phyloP scores from a whole-genome alignment of 1,284 basidiomycete genomes.

The Pulchroboletus neoregius region DNA sequence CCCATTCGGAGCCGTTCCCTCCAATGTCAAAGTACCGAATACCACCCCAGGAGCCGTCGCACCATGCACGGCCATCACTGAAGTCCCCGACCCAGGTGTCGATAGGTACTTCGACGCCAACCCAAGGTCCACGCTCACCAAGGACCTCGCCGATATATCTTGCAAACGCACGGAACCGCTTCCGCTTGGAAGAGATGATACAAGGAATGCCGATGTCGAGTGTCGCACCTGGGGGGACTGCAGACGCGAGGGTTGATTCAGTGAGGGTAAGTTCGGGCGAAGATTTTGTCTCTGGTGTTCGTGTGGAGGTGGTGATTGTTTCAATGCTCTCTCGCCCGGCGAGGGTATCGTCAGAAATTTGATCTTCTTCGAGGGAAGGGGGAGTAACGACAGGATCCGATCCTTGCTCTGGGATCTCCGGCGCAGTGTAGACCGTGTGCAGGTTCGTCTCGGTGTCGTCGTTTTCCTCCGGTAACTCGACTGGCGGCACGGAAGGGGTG shows the following conservation, averaged over 20 bases:
- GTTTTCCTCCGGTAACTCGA: conserved; percentile 7
- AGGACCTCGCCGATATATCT: conserved; percentile 84
- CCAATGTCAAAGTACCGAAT: conserved; percentile 76
- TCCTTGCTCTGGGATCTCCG: conserved; percentile 10
- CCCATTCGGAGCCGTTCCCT: conserved; percentile 55
- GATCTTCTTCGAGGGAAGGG: conserved; percentile 17
- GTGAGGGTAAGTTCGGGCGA: conserved; percentile 20
- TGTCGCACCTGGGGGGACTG: conserved; percentile 56
- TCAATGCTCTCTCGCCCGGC: conserved; percentile 22
- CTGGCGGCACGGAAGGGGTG: conserved; percentile 4
- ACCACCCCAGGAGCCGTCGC: conserved; percentile 78
- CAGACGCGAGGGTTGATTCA: conserved; percentile 32
- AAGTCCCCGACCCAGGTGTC: conserved; percentile 51
- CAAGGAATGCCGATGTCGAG: conserved; percentile 89
- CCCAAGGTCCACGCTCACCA: conserved; percentile 81
- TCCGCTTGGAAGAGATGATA: conserved; percentile 79
- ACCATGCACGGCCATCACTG: conserved; percentile 64
- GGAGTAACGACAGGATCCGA: conserved; percentile 9
- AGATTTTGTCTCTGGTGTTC: conserved; percentile 21
- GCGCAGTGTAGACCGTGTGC: conserved; percentile 22
- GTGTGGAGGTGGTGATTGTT: conserved; percentile 21
- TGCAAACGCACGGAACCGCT: conserved; percentile 82
- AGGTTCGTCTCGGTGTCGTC: conserved; percentile 27
- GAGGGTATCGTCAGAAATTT: conserved; percentile 13
- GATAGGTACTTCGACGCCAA: conserved; percentile 85